Conservation (phyloP, 257 asterid genomes). For the Przewalskia tangutica region DNA sequence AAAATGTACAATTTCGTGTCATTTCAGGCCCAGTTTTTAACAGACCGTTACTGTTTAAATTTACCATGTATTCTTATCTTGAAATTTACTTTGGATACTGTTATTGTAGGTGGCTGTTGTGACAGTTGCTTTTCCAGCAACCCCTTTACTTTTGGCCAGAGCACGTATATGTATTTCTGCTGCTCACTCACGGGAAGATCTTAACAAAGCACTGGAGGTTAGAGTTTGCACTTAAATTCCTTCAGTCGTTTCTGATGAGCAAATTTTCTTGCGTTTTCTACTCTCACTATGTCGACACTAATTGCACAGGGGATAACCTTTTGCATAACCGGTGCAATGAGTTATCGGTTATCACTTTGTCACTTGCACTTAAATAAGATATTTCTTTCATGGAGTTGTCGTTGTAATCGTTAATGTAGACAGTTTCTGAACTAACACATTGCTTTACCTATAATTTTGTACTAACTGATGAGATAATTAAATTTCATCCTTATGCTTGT, state of each 20-base stretch:
- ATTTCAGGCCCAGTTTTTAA: background rate
- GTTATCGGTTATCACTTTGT: background rate
- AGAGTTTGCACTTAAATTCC: slow-evolving; percentile 4
- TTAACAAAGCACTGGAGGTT: slow-evolving; percentile 81
- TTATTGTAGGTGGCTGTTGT: slow-evolving; percentile 77
- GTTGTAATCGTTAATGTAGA: background rate
- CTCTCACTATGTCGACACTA: background rate
- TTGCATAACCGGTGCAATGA: background rate
- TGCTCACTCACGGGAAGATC: slow-evolving; percentile 91
- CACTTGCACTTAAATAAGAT: background rate
- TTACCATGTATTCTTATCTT: background rate
- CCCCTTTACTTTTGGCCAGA: slow-evolving; percentile 91
- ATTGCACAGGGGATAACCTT: background rate
- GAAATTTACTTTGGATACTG: background rate
- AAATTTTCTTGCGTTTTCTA: background rate
- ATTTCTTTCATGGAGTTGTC: background rate
- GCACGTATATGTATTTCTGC: slow-evolving; percentile 97
- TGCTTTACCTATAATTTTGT: background rate
- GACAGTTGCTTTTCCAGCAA: slow-evolving; percentile 96
- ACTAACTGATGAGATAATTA: background rate
- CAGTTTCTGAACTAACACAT: background rate
- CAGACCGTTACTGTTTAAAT: background rate
- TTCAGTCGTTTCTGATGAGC: background rate
- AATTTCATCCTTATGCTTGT: background rate
- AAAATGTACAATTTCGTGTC: slow-evolving; percentile 38